phyloP scores from a whole-genome alignment of 2,329 filamentous ascomycete species.

The Arthroderma sp. region DNA sequence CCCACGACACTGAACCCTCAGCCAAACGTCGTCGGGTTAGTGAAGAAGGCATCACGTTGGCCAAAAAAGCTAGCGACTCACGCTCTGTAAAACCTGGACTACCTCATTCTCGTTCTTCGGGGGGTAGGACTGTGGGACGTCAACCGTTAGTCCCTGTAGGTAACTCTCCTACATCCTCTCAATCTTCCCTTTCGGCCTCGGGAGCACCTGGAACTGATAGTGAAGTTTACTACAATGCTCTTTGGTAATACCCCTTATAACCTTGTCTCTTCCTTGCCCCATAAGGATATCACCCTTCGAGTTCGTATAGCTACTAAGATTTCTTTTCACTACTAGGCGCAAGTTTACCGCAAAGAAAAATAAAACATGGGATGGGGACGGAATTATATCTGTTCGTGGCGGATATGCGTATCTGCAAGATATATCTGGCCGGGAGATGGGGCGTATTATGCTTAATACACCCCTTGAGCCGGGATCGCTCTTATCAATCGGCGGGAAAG shows the following conservation, averaged over 20 bases:
- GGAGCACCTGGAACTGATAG: conserved; percentile 6
- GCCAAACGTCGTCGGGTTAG: conserved; percentile 27
- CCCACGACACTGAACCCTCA: conserved; percentile 11
- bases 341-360: conserved; percentile 60
- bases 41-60: conserved; percentile 7
- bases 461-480: conserved; percentile 47
- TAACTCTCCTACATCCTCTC: too few species aligned
- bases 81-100: too few species aligned
- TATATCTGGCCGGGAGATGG: conserved; percentile 50
- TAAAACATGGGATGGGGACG: conserved; percentile 66
- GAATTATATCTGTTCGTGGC: conserved; percentile 44
- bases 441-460: conserved; percentile 39
- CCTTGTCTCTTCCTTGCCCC: neutral
- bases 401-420: conserved; percentile 50
- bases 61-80: neutral
- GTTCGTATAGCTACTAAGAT: too few species aligned
- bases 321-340: conserved; percentile 34
- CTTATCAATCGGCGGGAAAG: conserved; percentile 52
- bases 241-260: conserved; percentile 28
- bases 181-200: neutral
- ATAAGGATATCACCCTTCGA: too few species aligned
- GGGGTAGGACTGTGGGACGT: too few species aligned
- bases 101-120: too few species aligned
- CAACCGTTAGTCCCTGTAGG: too few species aligned
- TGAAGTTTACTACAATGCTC: conserved; percentile 34